Percentiles rank a stretch among this genome's conserved stretches.
Evolutionary conservation across 2,329 filamentous ascomycete species (phyloP).

Genomic region (Cladosporium sphaerospermum): DNA sequence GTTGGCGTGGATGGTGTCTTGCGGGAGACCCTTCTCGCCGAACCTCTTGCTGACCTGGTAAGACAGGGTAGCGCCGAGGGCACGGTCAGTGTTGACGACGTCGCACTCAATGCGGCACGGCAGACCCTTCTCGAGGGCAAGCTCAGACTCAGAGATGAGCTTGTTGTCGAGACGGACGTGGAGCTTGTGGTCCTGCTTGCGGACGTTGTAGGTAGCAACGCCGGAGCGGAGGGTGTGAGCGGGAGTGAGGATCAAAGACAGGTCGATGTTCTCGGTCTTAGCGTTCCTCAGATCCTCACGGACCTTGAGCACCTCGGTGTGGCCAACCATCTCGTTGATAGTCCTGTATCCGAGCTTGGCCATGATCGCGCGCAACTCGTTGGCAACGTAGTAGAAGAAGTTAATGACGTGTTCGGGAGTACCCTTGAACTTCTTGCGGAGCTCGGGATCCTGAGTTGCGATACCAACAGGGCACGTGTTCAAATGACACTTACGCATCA

Average conservation of each 20-base stretch:
- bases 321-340: slow-evolving; percentile 96
- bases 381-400: slow-evolving; percentile 97
- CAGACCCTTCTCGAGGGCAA: slow-evolving; percentile 88
- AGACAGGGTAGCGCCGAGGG: slow-evolving; percentile 85
- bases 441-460: slow-evolving; percentile 88
- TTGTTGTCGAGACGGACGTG: slow-evolving; percentile 95
- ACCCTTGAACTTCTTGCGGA: slow-evolving; percentile 87
- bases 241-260: slow-evolving; percentile 86
- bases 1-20: slow-evolving; percentile 92
- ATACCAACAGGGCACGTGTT: slow-evolving; percentile 92
- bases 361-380: slow-evolving; percentile 95
- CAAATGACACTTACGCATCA: slow-evolving; percentile 73
- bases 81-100: slow-evolving; percentile 92
- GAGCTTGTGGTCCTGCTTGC: slow-evolving; percentile 93
- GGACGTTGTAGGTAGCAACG: slow-evolving; percentile 93
- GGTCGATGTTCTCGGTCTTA: slow-evolving; percentile 88
- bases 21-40: slow-evolving; percentile 78
- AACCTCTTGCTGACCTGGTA: slow-evolving; percentile 94
- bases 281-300: slow-evolving; percentile 79
- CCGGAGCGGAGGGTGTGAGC: slow-evolving; percentile 93
- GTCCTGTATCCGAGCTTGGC: slow-evolving; percentile 89
- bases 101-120: slow-evolving; percentile 93
- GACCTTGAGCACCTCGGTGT: slow-evolving; percentile 77
- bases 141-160: slow-evolving; percentile 88
- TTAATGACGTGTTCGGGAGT: slow-evolving; percentile 96